Percentiles rank a stretch among this genome's conserved stretches.
Evolutionary conservation across 257 asterid species (phyloP).

Genomic region (Osmanthus fragrans): DNA sequence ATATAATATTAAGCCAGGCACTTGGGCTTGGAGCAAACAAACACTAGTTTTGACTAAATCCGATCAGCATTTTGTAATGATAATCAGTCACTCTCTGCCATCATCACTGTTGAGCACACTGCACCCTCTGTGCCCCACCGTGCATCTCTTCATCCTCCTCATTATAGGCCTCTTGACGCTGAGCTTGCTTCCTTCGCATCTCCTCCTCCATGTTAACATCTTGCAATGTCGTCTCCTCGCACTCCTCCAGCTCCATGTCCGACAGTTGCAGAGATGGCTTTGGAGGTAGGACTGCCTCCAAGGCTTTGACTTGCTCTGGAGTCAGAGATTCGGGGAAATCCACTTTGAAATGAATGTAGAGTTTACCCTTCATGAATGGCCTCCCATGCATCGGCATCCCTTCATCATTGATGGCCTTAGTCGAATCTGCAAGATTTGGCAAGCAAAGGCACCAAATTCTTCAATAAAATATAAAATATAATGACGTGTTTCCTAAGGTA

Average conservation of each 20-base stretch:
- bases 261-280: constrained; percentile 19
- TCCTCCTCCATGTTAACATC: constrained; percentile 36
- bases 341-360: constrained; percentile 31
- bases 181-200: constrained; percentile 32
- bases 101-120: constrained; percentile 36
- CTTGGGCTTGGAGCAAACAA: background rate
- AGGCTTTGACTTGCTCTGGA: constrained; percentile 28
- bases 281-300: constrained; percentile 30
- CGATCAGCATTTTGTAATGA: background rate
- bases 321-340: constrained; percentile 27
- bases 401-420: constrained; percentile 34
- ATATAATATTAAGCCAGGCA: background rate
- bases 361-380: constrained; percentile 38
- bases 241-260: constrained; percentile 31
- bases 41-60: background rate
- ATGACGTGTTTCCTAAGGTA: background rate
- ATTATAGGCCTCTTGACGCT: constrained; percentile 25
- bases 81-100: background rate
- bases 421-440: background rate
- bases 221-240: constrained; percentile 33
- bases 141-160: constrained; percentile 27
- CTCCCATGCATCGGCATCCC: constrained; percentile 35
- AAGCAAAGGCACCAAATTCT: background rate
- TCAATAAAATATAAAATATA: background rate
- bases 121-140: constrained; percentile 31